These are phyloP conservation scores for Fusarium marasasianum DNA, from an alignment of 2,329 filamentous ascomycete species.

Conservation along the genomic window DNA sequence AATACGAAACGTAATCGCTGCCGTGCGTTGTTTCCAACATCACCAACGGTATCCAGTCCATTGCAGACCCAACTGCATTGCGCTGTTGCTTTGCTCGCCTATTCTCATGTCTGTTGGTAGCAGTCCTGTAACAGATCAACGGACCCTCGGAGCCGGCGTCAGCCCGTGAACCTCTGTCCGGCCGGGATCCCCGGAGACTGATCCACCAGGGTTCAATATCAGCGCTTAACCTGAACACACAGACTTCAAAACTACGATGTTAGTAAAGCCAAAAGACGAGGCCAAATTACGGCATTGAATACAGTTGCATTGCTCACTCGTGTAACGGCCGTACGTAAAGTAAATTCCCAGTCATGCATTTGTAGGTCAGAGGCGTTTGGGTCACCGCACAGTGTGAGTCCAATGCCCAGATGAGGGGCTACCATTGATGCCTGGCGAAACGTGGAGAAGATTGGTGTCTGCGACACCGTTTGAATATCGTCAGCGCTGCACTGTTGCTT, in stretches of 20 bases:
- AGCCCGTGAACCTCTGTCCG: slow-evolving; percentile 20
- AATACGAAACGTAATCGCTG: neutral
- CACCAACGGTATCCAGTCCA: neutral
- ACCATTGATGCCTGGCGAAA: slow-evolving; percentile 10
- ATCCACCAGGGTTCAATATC: slow-evolving; percentile 9
- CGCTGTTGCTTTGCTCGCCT: neutral
- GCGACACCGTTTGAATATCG: slow-evolving; percentile 16
- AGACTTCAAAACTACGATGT: neutral
- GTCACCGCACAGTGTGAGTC: slow-evolving; percentile 5
- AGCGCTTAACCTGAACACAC: neutral
- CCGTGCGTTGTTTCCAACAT: neutral
- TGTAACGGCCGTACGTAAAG: neutral
- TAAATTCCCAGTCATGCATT: neutral
- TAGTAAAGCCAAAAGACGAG: neutral
- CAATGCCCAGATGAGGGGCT: slow-evolving; percentile 4
- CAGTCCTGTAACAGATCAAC: slow-evolving; percentile 3
- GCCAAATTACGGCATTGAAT: neutral
- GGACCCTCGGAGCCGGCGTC: slow-evolving; percentile 27
- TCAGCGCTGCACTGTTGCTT: slow-evolving; percentile 14
- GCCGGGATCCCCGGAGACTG: slow-evolving; percentile 19
- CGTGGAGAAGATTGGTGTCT: slow-evolving; percentile 4
- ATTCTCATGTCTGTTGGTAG: neutral
- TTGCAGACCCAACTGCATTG: neutral
- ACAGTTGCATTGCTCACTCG: neutral
- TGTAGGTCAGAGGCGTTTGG: slow-evolving; percentile 11